Evolutionary conservation across 352 stramenopile genomes (phyloP).

Genomic region (Phytopythium chamaehyphon): DNA sequence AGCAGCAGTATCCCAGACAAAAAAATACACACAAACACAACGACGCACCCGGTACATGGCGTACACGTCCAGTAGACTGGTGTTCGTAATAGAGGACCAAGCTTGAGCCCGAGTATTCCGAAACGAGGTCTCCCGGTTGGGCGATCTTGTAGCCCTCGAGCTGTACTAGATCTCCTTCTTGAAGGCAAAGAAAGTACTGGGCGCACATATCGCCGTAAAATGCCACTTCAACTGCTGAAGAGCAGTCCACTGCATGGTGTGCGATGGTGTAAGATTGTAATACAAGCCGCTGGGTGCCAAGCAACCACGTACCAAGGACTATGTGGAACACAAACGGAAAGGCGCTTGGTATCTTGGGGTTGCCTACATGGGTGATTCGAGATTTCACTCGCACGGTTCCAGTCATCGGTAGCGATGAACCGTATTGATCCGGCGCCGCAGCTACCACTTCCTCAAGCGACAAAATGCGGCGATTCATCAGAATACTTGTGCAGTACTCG

Average conservation of each 20-base stretch:
- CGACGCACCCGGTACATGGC: slow-evolving; percentile 35
- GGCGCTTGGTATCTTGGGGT: slow-evolving; percentile 30
- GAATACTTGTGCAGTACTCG: slow-evolving; percentile 20
- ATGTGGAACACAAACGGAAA: slow-evolving; percentile 72
- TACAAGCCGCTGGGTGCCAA: not conserved
- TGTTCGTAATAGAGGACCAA: slow-evolving; percentile 30
- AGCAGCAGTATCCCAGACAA: too few relatives aligned
- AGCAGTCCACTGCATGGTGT: slow-evolving; percentile 31
- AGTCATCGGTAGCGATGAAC: slow-evolving; percentile 22
- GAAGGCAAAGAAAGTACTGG: slow-evolving; percentile 41
- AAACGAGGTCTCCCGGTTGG: slow-evolving; percentile 10
- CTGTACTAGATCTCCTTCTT: slow-evolving; percentile 63
- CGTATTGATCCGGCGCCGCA: too few relatives aligned
- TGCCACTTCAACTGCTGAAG: slow-evolving; percentile 40
- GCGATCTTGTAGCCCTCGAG: slow-evolving; percentile 35
- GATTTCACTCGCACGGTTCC: slow-evolving; percentile 61
- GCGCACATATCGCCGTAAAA: slow-evolving; percentile 69
- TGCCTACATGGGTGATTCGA: slow-evolving; percentile 37
- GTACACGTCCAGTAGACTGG: slow-evolving; percentile 21
- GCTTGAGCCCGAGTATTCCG: slow-evolving; percentile 5
- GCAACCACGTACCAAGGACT: slow-evolving; percentile 32
- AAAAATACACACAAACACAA: not conserved
- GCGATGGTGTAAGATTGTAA: slow-evolving; percentile 1
- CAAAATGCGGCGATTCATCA: slow-evolving; percentile 17
- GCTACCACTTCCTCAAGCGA: slow-evolving; percentile 16